Percentiles rank a stretch among this genome's conserved stretches.
Conservation (phyloP, 2,329 filamentous ascomycete species). For the Aspergillus eucalypticola region DNA sequence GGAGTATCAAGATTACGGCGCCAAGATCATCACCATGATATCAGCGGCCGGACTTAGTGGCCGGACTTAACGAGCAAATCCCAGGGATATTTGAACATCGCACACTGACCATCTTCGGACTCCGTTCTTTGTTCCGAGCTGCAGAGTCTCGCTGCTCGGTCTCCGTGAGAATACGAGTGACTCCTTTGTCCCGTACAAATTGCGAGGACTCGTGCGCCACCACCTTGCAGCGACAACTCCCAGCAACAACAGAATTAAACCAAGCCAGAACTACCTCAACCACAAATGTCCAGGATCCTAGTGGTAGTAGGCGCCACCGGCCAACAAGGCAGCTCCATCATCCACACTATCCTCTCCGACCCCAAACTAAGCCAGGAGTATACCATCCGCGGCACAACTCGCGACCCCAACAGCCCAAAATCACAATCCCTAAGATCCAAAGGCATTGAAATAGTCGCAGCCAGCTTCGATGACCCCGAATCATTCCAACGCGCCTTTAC, state of each 20-base stretch:
- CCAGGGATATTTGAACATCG: too few species aligned
- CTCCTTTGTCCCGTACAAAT: too few species aligned
- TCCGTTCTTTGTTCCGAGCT: too few species aligned
- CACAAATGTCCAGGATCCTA: slow-evolving; percentile 29
- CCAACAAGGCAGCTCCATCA: slow-evolving; percentile 51
- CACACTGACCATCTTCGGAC: too few species aligned
- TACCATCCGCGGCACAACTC: slow-evolving; percentile 51
- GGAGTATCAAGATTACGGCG: too few species aligned
- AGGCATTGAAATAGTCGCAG: slow-evolving; percentile 32
- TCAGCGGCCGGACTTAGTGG: too few species aligned
- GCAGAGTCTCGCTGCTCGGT: too few species aligned
- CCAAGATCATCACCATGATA: too few species aligned
- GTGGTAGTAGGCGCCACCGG: slow-evolving; percentile 54
- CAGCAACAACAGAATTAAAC: not conserved
- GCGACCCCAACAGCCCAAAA: slow-evolving; percentile 34
- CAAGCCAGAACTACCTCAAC: not conserved
- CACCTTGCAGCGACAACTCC: not conserved
- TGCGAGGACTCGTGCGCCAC: not conserved
- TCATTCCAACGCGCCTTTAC: slow-evolving; percentile 43
- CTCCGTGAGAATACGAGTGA: too few species aligned
- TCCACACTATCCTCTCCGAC: slow-evolving; percentile 47
- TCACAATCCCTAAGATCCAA: slow-evolving; percentile 20
- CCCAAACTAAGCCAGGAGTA: slow-evolving; percentile 46
- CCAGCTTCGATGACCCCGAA: slow-evolving; percentile 38
- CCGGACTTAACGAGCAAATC: too few species aligned